Percentiles rank a stretch among this genome's conserved stretches.
phyloP scores from a whole-genome alignment of 73 alveolate genomes.

The Tetrahymena thermophila region DNA sequence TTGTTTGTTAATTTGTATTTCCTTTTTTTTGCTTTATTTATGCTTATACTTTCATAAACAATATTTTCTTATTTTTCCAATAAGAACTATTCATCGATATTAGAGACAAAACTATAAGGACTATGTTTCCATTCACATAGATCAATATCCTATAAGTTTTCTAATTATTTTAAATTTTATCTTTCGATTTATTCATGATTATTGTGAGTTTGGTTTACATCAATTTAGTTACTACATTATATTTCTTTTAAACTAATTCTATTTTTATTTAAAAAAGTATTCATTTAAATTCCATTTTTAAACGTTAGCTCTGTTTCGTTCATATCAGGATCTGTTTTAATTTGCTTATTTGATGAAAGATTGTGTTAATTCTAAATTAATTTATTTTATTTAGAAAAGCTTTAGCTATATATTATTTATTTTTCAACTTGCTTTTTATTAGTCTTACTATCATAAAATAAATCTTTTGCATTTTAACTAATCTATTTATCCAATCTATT shows the following conservation, averaged over 20 bases:
- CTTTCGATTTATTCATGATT: not conserved
- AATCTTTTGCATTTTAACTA: not conserved
- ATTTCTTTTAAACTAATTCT: not conserved
- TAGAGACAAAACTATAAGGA: not conserved
- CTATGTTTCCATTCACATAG: not conserved
- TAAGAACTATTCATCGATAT: not conserved
- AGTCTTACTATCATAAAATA: not conserved
- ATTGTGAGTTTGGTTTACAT: not conserved
- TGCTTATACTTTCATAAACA: not conserved
- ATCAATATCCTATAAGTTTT: not conserved
- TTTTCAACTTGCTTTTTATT: not conserved
- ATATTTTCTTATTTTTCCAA: not conserved
- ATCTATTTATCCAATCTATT: not conserved
- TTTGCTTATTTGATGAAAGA: not conserved
- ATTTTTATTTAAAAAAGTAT: not conserved
- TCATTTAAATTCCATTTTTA: not conserved
- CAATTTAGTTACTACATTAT: not conserved
- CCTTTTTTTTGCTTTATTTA: not conserved
- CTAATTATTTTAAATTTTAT: not conserved
- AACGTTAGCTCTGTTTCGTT: not conserved
- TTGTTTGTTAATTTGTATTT: not conserved
- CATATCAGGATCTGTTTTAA: not conserved
- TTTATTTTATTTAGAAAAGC: not conserved
- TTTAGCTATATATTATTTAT: not conserved
- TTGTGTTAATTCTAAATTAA: not conserved